phyloP scores from a whole-genome alignment of 2,329 filamentous ascomycete species.

The Cladosporium sp. region DNA sequence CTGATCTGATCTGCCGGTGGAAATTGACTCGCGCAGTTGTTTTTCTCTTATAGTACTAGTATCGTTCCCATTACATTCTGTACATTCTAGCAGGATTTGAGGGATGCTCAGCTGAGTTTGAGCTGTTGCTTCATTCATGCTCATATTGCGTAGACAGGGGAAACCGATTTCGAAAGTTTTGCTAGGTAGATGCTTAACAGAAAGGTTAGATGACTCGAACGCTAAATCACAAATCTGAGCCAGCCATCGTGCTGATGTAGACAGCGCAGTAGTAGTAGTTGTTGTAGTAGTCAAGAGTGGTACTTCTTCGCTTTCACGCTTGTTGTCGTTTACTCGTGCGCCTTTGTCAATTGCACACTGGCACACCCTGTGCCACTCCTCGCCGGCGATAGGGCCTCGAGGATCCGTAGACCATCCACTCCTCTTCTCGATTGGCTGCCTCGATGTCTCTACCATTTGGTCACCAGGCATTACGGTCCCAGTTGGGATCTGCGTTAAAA shows the following conservation, averaged over 20 bases:
- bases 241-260: neutral
- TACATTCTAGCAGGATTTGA: no score
- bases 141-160: no score
- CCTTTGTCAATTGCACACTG: neutral
- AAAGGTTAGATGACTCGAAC: neutral
- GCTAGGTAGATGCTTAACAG: no score
- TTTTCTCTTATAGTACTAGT: no score
- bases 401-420: conserved; percentile 11
- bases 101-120: no score
- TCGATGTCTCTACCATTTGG: conserved; percentile 12
- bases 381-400: neutral
- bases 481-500: conserved; percentile 64
- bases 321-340: neutral
- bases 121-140: no score
- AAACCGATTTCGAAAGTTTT: no score
- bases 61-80: no score
- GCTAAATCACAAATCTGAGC: neutral
- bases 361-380: neutral
- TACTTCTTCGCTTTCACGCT: neutral
- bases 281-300: no score
- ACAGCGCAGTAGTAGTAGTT: no score
- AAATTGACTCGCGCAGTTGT: no score
- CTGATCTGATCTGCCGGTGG: no score
- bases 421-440: neutral
- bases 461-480: conserved; percentile 86